A percentile compares a stretch with the other conserved stretches of the same genome.
These are phyloP conservation scores for Mycena metata DNA, from an alignment of 768 basidiomycete genomes.

Conservation along the genomic window DNA sequence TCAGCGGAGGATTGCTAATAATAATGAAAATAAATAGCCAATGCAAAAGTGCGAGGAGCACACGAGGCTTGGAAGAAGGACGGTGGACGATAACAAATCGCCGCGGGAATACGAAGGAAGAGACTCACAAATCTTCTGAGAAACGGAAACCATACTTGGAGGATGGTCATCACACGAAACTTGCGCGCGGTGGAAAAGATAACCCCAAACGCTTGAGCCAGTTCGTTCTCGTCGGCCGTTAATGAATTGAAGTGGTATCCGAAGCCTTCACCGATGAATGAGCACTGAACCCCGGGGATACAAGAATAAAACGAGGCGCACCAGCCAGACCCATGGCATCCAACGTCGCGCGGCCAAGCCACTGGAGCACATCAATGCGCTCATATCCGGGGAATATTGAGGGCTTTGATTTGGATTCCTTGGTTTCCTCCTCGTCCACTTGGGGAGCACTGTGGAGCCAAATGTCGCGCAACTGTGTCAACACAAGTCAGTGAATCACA, in stretches of 20 bases:
- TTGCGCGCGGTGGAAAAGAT: slow-evolving; percentile 68
- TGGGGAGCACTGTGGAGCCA: slow-evolving; percentile 47
- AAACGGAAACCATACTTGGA: slow-evolving; percentile 71
- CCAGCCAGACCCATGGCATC: slow-evolving; percentile 80
- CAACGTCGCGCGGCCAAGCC: slow-evolving; percentile 71
- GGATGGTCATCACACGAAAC: slow-evolving; percentile 65
- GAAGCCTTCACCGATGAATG: slow-evolving; percentile 57
- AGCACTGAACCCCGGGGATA: neutral
- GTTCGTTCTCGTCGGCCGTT: slow-evolving; percentile 60
- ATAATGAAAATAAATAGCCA: neutral
- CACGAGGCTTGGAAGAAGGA: slow-evolving; percentile 17
- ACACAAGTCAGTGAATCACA: slow-evolving; percentile 20
- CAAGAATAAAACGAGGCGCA: slow-evolving; percentile 35
- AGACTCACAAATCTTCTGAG: slow-evolving; percentile 65
- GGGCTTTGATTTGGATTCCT: slow-evolving; percentile 33
- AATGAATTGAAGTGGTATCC: slow-evolving; percentile 72
- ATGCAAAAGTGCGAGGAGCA: neutral
- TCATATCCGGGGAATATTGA: slow-evolving; percentile 22
- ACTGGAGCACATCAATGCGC: slow-evolving; percentile 66
- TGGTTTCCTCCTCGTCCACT: slow-evolving; percentile 19
- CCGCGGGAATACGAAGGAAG: slow-evolving; percentile 28
- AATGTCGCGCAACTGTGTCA: slow-evolving; percentile 61
- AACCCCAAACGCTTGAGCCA: slow-evolving; percentile 66
- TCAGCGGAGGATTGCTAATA: neutral
- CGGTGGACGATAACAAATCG: slow-evolving; percentile 22